Conservation (phyloP, 176 grass and related monocot genomes). For the Triticum monococcum region DNA sequence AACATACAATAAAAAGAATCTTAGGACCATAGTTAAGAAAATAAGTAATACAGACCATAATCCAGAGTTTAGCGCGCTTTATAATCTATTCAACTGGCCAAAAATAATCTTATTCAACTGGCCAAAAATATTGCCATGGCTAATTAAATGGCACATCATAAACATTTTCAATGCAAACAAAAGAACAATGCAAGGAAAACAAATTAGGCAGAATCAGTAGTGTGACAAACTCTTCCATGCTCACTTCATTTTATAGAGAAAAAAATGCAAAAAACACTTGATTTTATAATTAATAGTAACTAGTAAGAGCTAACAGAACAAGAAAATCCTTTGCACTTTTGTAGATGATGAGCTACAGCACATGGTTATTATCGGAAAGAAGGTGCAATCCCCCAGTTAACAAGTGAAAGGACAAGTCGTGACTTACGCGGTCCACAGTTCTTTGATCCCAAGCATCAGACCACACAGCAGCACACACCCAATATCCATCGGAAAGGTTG, state of each 20-base stretch:
- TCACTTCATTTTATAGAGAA: slow-evolving; percentile 13
- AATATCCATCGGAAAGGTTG: slow-evolving; percentile 57
- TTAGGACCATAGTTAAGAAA: slow-evolving; percentile 2
- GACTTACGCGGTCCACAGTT: slow-evolving; percentile 91
- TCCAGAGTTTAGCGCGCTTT: background rate
- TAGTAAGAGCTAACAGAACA: background rate
- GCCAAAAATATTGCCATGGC: background rate
- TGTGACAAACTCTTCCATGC: background rate
- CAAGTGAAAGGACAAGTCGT: slow-evolving; percentile 27
- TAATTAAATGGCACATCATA: background rate
- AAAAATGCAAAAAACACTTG: background rate
- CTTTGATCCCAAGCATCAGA: slow-evolving; percentile 84
- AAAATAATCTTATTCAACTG: background rate
- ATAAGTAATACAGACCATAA: slow-evolving; percentile 12
- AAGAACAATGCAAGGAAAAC: background rate
- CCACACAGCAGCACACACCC: slow-evolving; percentile 91
- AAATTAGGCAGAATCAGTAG: slow-evolving; percentile 3
- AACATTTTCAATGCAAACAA: background rate
- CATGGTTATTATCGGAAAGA: slow-evolving; percentile 27
- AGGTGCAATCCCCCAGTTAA: slow-evolving; percentile 17
- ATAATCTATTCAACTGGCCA: slow-evolving; percentile 15
- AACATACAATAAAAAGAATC: slow-evolving; percentile 36
- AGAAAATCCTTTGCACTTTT: slow-evolving; percentile 14
- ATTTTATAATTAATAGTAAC: background rate
- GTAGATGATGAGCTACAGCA: slow-evolving; percentile 23